Percentiles rank a stretch among this genome's conserved stretches.
These are phyloP conservation scores for Solanum infundibuliforme DNA, from an alignment of 257 asterid genomes.

Conservation along the genomic window DNA sequence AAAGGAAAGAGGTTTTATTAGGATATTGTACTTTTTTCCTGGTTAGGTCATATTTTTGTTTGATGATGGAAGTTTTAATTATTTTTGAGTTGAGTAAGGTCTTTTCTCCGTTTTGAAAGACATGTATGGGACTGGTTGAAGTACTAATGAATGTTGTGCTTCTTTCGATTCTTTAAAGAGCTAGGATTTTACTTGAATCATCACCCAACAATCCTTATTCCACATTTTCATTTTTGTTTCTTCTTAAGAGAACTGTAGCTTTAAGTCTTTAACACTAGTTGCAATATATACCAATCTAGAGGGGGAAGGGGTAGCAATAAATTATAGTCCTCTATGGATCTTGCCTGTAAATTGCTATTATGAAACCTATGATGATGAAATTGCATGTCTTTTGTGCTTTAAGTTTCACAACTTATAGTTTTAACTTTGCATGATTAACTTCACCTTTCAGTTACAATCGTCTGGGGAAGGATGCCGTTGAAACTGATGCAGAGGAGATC, in stretches of 20 bases:
- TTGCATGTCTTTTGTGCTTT: not conserved
- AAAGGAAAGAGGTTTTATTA: not conserved
- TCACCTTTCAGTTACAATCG: conserved; percentile 57
- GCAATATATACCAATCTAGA: not conserved
- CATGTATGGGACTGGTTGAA: not conserved
- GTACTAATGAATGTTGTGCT: not conserved
- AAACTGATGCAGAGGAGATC: conserved; percentile 81
- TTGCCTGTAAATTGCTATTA: not conserved
- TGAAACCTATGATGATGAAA: not conserved
- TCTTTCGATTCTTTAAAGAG: not conserved
- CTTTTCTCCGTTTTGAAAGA: not conserved
- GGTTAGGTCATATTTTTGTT: not conserved
- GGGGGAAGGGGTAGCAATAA: not conserved
- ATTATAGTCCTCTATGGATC: not conserved
- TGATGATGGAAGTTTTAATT: not conserved
- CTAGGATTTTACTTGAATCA: not conserved
- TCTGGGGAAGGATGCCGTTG: conserved; percentile 64
- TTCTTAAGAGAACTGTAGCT: not conserved
- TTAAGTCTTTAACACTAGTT: not conserved
- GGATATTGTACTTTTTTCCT: not conserved
- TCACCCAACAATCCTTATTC: not conserved
- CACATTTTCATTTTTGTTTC: not conserved
- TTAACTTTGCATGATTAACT: conserved; percentile 3
- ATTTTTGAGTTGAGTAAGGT: not conserved
- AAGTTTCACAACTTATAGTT: not conserved